Evolutionary conservation across 164 flowering plant genomes (phyloP).

Genomic region (Dillenia turbinata): DNA sequence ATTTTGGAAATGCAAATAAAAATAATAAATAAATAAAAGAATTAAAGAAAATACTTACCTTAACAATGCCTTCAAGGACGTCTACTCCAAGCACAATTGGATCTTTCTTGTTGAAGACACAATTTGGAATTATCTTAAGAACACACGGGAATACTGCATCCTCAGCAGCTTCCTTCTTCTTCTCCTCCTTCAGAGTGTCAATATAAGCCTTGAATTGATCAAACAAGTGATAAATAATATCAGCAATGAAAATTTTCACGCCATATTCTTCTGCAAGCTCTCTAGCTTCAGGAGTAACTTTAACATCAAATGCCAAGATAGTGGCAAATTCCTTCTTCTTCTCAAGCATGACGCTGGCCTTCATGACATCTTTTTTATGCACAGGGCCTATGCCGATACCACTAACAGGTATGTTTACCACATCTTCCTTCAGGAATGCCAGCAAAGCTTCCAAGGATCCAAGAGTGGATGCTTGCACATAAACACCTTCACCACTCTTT

Average conservation of each 20-base stretch:
- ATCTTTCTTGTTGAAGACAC: slow-evolving; percentile 91
- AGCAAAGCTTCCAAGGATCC: slow-evolving; percentile 97
- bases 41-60: slow-evolving; percentile 36
- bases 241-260: slow-evolving; percentile 87
- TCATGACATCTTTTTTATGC: slow-evolving; percentile 95
- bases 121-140: slow-evolving; percentile 77
- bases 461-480: slow-evolving; percentile 94
- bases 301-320: slow-evolving; percentile 95
- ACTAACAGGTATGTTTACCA: slow-evolving; percentile 86
- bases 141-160: slow-evolving; percentile 99
- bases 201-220: slow-evolving; percentile 96
- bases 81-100: slow-evolving; percentile 96
- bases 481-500: slow-evolving; percentile 94
- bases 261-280: slow-evolving; percentile 93
- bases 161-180: slow-evolving; percentile 85
- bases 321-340: slow-evolving; percentile 94
- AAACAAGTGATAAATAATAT: slow-evolving; percentile 91
- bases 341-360: slow-evolving; percentile 96
- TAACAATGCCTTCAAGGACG: slow-evolving; percentile 80
- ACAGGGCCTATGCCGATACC: slow-evolving; percentile 97
- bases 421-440: slow-evolving; percentile 88
- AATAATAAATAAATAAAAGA: neutral
- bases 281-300: slow-evolving; percentile 93
- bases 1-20: neutral
- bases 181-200: slow-evolving; percentile 88